phyloP scores from a whole-genome alignment of 176 grass and related monocot species.

The maize (Zea mays) region DNA sequence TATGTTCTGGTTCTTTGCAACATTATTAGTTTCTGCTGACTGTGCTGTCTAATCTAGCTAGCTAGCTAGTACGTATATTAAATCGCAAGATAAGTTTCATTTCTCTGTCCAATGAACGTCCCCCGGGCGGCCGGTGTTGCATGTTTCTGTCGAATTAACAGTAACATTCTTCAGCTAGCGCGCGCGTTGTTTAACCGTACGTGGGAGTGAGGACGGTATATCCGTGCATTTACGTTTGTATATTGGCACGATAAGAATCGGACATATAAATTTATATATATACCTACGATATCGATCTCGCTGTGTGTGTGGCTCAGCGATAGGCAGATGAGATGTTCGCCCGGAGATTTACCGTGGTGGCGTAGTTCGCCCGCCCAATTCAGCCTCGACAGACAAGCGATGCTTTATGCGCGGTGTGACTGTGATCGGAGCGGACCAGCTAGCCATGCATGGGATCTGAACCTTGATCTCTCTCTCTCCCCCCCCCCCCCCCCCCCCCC shows the following conservation, averaged over 20 bases:
- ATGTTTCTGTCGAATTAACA: neutral
- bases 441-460: neutral
- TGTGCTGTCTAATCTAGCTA: too few species aligned
- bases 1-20: constrained; percentile 17
- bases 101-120: neutral
- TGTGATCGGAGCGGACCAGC: neutral
- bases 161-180: constrained; percentile 15
- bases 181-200: neutral
- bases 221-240: neutral
- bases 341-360: neutral
- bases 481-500: too few species aligned
- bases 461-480: too few species aligned
- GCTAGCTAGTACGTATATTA: too few species aligned
- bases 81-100: neutral
- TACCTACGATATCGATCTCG: neutral
- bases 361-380: neutral
- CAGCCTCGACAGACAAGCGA: constrained; percentile 23
- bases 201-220: neutral
- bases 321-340: neutral
- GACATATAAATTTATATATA: neutral
- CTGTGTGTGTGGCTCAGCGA: neutral
- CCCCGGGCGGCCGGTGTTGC: neutral
- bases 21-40: too few species aligned
- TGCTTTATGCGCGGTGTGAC: neutral
- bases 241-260: constrained; percentile 2